A percentile compares a stretch with the other conserved stretches of the same genome.
Conservation (phyloP, 2,329 filamentous ascomycete species). For the Grosmannia huntii region DNA sequence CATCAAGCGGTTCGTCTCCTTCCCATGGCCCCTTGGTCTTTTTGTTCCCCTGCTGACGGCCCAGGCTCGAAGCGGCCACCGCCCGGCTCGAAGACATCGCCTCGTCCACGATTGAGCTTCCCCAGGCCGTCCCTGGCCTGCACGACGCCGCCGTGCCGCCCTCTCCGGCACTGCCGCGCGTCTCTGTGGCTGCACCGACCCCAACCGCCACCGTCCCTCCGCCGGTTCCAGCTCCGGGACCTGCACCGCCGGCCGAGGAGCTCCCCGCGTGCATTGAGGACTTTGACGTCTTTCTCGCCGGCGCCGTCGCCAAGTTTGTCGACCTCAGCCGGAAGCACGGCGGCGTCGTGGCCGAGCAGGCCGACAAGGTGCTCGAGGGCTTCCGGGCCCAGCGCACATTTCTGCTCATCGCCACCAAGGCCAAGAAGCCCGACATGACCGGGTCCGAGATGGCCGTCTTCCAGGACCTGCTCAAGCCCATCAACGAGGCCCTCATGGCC, state of each 20-base stretch:
- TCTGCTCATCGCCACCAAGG: conserved; percentile 75
- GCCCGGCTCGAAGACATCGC: conserved; percentile 95
- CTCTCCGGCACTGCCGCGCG: conserved; percentile 22
- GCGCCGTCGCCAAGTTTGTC: conserved; percentile 65
- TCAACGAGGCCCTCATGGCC: conserved; percentile 68
- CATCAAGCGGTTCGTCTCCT: conserved; percentile 73
- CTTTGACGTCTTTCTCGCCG: conserved; percentile 68
- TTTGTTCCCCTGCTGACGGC: conserved; percentile 28
- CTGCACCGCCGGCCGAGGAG: conserved; percentile 33
- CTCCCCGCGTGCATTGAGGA: conserved; percentile 72
- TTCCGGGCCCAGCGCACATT: conserved; percentile 83
- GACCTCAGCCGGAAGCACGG: conserved; percentile 67
- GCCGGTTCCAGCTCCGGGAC: conserved; percentile 28
- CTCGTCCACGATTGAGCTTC: conserved; percentile 53
- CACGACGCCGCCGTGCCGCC: conserved; percentile 22
- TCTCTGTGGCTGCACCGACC: no score
- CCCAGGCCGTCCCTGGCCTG: conserved; percentile 35
- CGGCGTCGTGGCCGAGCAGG: conserved; percentile 66
- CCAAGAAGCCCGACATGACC: conserved; percentile 73
- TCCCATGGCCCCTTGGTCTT: no score
- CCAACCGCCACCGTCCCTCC: conserved; percentile 18
- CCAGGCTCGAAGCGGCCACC: conserved; percentile 90
- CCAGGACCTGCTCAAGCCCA: conserved; percentile 71
- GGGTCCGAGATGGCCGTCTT: conserved; percentile 48
- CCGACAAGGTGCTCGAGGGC: conserved; percentile 42